Conservation (phyloP, 2,329 filamentous ascomycete genomes). For the Pyrenochaeta sp. region DNA sequence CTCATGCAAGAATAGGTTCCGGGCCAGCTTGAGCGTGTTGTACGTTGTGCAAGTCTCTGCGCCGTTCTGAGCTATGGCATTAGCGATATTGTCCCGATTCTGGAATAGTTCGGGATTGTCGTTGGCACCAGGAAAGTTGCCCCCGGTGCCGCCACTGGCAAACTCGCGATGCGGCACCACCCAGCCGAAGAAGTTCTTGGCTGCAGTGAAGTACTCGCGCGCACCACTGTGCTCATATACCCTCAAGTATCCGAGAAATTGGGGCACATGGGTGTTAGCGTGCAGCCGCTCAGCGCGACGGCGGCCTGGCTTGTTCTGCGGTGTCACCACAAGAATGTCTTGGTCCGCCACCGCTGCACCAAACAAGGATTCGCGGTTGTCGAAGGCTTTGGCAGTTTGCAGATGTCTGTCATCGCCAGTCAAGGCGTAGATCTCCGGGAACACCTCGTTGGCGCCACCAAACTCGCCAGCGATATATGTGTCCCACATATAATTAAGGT, state of each 20-base stretch:
- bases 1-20: slow-evolving; percentile 19
- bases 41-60: slow-evolving; percentile 25
- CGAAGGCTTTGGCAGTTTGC: slow-evolving; percentile 18
- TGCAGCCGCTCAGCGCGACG: slow-evolving; percentile 15
- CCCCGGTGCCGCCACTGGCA: slow-evolving; percentile 18
- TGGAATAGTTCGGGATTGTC: slow-evolving; percentile 68
- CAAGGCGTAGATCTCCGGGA: slow-evolving; percentile 17
- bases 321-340: slow-evolving; percentile 19
- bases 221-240: slow-evolving; percentile 18
- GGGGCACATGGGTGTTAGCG: slow-evolving; percentile 21
- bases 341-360: slow-evolving; percentile 14
- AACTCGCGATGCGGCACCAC: slow-evolving; percentile 21
- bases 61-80: slow-evolving; percentile 69
- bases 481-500: slow-evolving; percentile 28
- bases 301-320: slow-evolving; percentile 13
- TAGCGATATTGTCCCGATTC: slow-evolving; percentile 88
- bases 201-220: slow-evolving; percentile 19
- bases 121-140: slow-evolving; percentile 63
- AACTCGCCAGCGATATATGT: slow-evolving; percentile 24
- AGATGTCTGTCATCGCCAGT: slow-evolving; percentile 14
- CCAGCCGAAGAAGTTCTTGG: slow-evolving; percentile 21
- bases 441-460: slow-evolving; percentile 23
- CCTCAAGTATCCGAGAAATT: slow-evolving; percentile 21
- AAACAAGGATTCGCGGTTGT: slow-evolving; percentile 22
- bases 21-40: slow-evolving; percentile 21